Evolutionary conservation across 2,329 filamentous ascomycete genomes (phyloP), one percentile per base, ranked within the genome.

Genomic region (Fusarium continuum): DNA sequence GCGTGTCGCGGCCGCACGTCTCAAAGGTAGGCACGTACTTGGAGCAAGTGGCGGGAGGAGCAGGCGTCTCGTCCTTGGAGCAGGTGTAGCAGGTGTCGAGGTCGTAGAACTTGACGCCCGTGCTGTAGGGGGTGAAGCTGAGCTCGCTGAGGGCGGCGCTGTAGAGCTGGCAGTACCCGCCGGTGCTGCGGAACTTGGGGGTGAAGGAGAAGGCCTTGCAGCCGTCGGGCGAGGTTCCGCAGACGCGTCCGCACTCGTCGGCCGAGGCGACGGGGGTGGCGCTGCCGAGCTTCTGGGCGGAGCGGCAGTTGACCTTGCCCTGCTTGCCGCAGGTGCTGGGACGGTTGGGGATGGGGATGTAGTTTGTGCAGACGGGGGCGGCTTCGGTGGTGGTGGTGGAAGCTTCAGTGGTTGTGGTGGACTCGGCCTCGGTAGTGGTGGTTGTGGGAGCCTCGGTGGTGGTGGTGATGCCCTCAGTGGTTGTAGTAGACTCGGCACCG

Each of bases 31-130:
- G 31, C 4, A 57, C 56, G 31, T 64, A 65, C 40, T 39, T 49
- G 20, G 62, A 20, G 57, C 63, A 65, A 9, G 51, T 54, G 3
- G 39, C 43, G 7, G 56, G 47, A 19, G 61, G 45, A 5, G 22
- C 5, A 9, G 56, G 46, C 8, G 46, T 45, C 8, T 14, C 40
- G 4, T 44, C 41, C 26, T 34, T 44, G 41, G 52, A 9, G 50
- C 57, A 57, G 0, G 40, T 46, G 29, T 43, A 61, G 57, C 58
- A 61, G 1, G 43, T 47, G 14, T 63, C 59, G 6, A 54, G 47
- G 2, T 63, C 60, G 59, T 63, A 63, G 36, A 63, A 64, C 59
- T 63, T 64, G 41, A 38, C 31, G 6, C 54, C 54, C 0, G 57
- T 55, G 26, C 5, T 48, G 43, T 38, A 61, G 2, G 58, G 13